A percentile compares a stretch with the other conserved stretches of the same genome.
phyloP scores from a whole-genome alignment of 768 basidiomycete species.

The Tricholoma saponaceum region DNA sequence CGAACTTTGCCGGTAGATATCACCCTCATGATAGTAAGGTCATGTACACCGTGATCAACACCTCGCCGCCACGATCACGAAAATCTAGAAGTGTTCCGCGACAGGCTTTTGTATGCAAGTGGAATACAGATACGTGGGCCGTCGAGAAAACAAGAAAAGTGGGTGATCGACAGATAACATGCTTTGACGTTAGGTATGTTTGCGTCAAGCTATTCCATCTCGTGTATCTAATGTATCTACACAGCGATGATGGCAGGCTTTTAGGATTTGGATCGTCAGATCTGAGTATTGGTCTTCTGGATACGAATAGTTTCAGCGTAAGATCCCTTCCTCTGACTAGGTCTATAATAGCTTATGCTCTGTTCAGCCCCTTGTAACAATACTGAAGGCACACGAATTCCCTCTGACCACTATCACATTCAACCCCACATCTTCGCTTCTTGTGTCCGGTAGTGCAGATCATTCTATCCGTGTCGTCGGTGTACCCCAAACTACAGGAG shows the following conservation, averaged over 20 bases:
- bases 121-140: constrained; percentile 70
- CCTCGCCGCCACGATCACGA: constrained; percentile 53
- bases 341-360: background rate
- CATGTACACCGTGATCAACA: constrained; percentile 73
- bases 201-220: background rate
- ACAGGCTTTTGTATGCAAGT: constrained; percentile 65
- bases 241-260: constrained; percentile 74
- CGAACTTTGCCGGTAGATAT: constrained; percentile 35
- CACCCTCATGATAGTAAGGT: constrained; percentile 48
- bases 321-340: constrained; percentile 17
- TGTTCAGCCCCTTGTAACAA: constrained; percentile 77
- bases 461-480: constrained; percentile 76
- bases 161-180: constrained; percentile 77
- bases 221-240: constrained; percentile 5
- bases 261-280: constrained; percentile 89
- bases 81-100: constrained; percentile 50
- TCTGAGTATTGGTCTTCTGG: constrained; percentile 78
- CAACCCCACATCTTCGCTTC: constrained; percentile 73
- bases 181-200: constrained; percentile 80
- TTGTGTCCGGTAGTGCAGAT: constrained; percentile 90
- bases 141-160: constrained; percentile 66
- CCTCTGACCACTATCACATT: constrained; percentile 88
- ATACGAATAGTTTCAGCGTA: constrained; percentile 75
- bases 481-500: constrained; percentile 56
- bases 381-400: constrained; percentile 93